Conservation (phyloP, 2,329 filamentous ascomycete species). For the Trichoderma atrobrunneum region DNA sequence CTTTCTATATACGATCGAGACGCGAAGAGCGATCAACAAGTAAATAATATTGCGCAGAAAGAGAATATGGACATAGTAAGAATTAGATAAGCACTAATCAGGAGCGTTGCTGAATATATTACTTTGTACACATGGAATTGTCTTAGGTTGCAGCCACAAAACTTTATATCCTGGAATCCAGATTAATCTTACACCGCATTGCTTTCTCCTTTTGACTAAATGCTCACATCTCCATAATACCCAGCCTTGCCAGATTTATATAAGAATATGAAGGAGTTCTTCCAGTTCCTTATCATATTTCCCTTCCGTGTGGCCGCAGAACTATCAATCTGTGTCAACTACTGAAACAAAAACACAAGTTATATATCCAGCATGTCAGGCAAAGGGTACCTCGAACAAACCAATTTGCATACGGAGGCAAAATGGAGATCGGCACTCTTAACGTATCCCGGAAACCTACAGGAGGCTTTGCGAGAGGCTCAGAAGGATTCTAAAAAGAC, state of each 20-base stretch:
- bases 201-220: background rate
- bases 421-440: conserved; percentile 2
- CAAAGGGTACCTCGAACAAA: background rate
- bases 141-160: background rate
- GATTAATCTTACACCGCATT: background rate
- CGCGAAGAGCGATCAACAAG: background rate
- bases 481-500: conserved; percentile 4
- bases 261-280: background rate
- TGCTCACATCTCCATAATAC: background rate
- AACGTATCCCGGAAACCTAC: conserved; percentile 7
- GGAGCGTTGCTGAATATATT: background rate
- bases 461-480: conserved; percentile 2
- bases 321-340: background rate
- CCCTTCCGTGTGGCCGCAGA: background rate
- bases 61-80: background rate
- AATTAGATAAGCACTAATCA: conserved; percentile 4
- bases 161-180: background rate
- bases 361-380: background rate
- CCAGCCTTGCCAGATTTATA: background rate
- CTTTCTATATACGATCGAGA: background rate
- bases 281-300: background rate
- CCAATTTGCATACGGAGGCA: background rate
- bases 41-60: background rate
- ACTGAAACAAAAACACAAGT: background rate
- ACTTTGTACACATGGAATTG: background rate